phyloP scores from a whole-genome alignment of 2,329 filamentous ascomycete species.

The Arthrobotrys conoides region DNA sequence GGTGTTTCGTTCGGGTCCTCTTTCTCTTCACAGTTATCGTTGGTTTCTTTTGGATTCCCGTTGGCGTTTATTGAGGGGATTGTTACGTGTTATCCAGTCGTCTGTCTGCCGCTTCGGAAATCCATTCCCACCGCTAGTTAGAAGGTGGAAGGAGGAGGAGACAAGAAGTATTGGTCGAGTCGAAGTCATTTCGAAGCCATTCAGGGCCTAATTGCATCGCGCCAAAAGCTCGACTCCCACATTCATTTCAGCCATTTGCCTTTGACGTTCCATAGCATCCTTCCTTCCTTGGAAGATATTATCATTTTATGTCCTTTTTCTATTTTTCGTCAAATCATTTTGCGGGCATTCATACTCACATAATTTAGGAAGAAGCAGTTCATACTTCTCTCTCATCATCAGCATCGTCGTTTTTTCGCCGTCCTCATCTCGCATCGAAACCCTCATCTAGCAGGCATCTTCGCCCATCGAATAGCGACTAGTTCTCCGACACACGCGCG shows the following conservation, averaged over 20 bases:
- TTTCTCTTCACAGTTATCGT: conserved; percentile 52
- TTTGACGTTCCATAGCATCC: conserved; percentile 29
- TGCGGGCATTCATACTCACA: conserved; percentile 10
- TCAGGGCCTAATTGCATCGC: conserved; percentile 31
- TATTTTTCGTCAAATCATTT: not conserved
- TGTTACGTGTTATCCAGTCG: conserved; percentile 51
- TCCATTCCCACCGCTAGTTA: conserved; percentile 37
- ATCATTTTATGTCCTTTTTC: conserved; percentile 4
- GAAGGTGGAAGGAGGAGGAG: not conserved
- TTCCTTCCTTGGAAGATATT: conserved; percentile 11
- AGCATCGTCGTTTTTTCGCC: not conserved
- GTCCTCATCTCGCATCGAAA: conserved; percentile 26
- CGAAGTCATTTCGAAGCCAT: conserved; percentile 25
- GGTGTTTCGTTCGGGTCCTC: conserved; percentile 45
- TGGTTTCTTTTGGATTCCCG: conserved; percentile 41
- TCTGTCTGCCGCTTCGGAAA: conserved; percentile 49
- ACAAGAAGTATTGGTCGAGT: conserved; percentile 12
- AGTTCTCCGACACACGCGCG: conserved; percentile 43
- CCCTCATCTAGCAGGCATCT: conserved; percentile 25
- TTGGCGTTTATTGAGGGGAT: conserved; percentile 60
- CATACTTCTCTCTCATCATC: not conserved
- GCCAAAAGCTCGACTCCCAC: conserved; percentile 37
- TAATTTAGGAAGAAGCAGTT: conserved; percentile 19
- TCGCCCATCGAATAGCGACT: conserved; percentile 14
- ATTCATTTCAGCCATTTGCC: conserved; percentile 36